A percentile compares a stretch with the other conserved stretches of the same genome.
Conservation (phyloP, 176 grass and related monocot species). For the Areca catechu region DNA sequence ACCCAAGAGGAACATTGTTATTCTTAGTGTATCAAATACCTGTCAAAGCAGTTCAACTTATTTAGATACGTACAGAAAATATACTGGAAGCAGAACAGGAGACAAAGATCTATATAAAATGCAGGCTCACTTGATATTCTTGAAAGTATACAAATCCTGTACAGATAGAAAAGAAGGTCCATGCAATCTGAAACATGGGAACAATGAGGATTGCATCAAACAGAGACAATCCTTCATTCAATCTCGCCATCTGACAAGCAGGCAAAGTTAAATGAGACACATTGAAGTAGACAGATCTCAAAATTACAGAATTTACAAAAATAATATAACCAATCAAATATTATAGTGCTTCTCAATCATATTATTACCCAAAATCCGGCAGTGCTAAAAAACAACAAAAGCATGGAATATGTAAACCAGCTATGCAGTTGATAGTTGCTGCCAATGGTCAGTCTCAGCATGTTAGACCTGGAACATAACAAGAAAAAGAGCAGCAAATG, state of each 20-base stretch:
- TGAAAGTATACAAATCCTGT: slow-evolving; percentile 99
- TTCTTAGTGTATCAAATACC: slow-evolving; percentile 82
- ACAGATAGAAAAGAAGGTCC: slow-evolving; percentile 98
- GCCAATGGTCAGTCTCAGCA: slow-evolving; percentile 83
- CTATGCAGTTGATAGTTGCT: slow-evolving; percentile 86
- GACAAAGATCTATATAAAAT: slow-evolving; percentile 17
- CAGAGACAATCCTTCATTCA: slow-evolving; percentile 90
- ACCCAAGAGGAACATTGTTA: slow-evolving; percentile 85
- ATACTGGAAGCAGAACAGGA: slow-evolving; percentile 2
- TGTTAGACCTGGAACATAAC: slow-evolving; percentile 67
- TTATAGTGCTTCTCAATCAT: neutral
- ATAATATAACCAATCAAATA: too few relatives aligned
- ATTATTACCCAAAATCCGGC: slow-evolving; percentile 96
- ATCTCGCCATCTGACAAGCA: slow-evolving; percentile 72
- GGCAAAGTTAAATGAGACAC: slow-evolving; percentile 25
- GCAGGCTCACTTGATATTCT: slow-evolving; percentile 80
- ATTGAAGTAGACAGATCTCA: too few relatives aligned
- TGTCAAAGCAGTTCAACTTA: slow-evolving; percentile 27
- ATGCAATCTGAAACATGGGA: slow-evolving; percentile 99
- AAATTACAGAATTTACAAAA: too few relatives aligned
- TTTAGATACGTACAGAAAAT: neutral
- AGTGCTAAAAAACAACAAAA: slow-evolving; percentile 78
- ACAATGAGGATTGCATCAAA: slow-evolving; percentile 98
- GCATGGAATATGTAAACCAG: slow-evolving; percentile 91
- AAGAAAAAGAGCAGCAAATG: slow-evolving; percentile 7